Conservation (phyloP, 371 early-diverging fungal species). For the Syncephalastrum contaminatum region DNA sequence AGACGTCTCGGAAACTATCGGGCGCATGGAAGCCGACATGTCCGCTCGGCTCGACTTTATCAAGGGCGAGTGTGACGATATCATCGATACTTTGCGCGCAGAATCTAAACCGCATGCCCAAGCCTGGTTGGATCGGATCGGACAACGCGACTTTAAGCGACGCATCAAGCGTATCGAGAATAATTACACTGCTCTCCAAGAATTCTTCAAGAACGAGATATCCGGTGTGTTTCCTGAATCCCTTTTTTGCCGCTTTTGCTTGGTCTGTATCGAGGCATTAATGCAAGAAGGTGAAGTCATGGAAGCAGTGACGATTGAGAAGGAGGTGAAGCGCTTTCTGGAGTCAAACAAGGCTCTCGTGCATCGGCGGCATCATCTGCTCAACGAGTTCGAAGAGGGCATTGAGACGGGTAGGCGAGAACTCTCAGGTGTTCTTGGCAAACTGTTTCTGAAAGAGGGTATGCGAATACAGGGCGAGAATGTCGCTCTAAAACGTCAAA, state of each 20-base stretch:
- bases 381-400: slow-evolving; percentile 69
- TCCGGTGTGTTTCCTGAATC: slow-evolving; percentile 30
- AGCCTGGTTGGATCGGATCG: slow-evolving; percentile 57
- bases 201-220: slow-evolving; percentile 24
- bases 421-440: slow-evolving; percentile 67
- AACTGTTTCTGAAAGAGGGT: slow-evolving; percentile 72
- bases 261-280: slow-evolving; percentile 62
- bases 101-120: slow-evolving; percentile 50
- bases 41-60: slow-evolving; percentile 24
- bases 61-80: slow-evolving; percentile 50
- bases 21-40: slow-evolving; percentile 16
- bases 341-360: slow-evolving; percentile 47
- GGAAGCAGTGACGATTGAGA: slow-evolving; percentile 55
- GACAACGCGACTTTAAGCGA: slow-evolving; percentile 65
- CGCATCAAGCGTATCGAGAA: slow-evolving; percentile 56
- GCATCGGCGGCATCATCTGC: slow-evolving; percentile 55
- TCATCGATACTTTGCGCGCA: slow-evolving; percentile 1
- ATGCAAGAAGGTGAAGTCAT: slow-evolving; percentile 75
- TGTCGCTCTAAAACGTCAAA: slow-evolving; percentile 67
- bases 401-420: slow-evolving; percentile 65
- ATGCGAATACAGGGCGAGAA: slow-evolving; percentile 68
- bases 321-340: slow-evolving; percentile 46
- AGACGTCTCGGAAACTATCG: slow-evolving; percentile 18
- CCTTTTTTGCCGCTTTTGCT: slow-evolving; percentile 30
- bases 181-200: slow-evolving; percentile 22